These are phyloP conservation scores for Phytophthora fragariaefolia DNA, from an alignment of 352 stramenopile species.

Conservation along the genomic window DNA sequence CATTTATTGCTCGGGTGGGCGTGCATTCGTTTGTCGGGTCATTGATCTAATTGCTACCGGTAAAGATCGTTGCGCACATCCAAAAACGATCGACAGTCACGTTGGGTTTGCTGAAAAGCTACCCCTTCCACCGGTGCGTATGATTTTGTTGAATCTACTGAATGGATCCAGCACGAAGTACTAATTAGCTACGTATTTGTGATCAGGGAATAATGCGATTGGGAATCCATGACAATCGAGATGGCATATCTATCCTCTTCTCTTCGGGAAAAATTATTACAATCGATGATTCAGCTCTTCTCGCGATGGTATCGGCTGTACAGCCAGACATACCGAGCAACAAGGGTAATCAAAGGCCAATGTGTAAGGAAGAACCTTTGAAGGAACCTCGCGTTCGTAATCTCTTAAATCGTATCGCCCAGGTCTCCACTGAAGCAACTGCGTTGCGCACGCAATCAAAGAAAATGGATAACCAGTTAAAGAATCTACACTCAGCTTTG, in stretches of 20 bases:
- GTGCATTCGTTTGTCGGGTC: slow-evolving; percentile 31
- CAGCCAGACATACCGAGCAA: slow-evolving; percentile 16
- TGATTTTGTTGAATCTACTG: neutral
- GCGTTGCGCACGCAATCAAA: slow-evolving; percentile 40
- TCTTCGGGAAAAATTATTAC: slow-evolving; percentile 42
- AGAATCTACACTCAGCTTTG: slow-evolving; percentile 50
- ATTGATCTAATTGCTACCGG: slow-evolving; percentile 16
- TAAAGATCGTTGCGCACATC: slow-evolving; percentile 2
- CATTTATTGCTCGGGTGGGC: slow-evolving; percentile 42
- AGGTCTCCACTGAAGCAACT: slow-evolving; percentile 42
- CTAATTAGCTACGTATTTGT: neutral
- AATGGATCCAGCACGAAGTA: neutral
- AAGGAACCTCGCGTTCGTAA: slow-evolving; percentile 43
- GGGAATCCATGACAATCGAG: slow-evolving; percentile 18
- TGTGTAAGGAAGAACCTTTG: slow-evolving; percentile 2
- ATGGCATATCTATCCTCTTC: slow-evolving; percentile 43
- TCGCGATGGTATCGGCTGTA: slow-evolving; percentile 24
- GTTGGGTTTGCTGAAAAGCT: slow-evolving; percentile 33
- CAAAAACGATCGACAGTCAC: neutral
- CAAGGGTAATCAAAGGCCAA: neutral
- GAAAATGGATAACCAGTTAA: slow-evolving; percentile 47
- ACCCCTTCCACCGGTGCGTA: slow-evolving; percentile 37
- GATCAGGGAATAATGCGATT: slow-evolving; percentile 44
- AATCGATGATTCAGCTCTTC: slow-evolving; percentile 26
- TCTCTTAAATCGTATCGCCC: slow-evolving; percentile 46